Base-by-base conservation (phyloP, 2,329 filamentous ascomycete species). In the Alternaria consortialis region DNA sequence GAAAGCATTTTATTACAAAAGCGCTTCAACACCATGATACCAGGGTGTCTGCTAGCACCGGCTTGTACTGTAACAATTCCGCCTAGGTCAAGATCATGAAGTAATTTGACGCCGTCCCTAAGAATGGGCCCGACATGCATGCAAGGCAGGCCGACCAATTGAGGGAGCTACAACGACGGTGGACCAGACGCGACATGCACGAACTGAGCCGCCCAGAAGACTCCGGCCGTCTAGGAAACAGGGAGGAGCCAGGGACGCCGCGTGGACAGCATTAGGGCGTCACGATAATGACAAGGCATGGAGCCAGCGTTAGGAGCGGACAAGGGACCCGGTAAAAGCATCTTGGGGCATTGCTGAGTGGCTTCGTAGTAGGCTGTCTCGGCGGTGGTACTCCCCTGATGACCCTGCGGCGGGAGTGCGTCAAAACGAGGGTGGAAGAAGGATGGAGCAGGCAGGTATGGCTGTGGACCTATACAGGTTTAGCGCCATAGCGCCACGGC, bases 241-340 rank as follows among this genome's bases (percentile, higher is more conserved):
- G 62, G 53, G 65, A 65, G 58, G 40, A 66, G 64, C 56, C 69
- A 63, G 67, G 65, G 62, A 58, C 65, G 72, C 71, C 67, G 72
- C 71, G 71, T 72, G 68, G 68, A 67, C 65, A 58, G 66, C 51
- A 50, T 67, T 63, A 62, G 56, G 52, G 53, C 55, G 44, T 54
- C 56, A 65, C 60, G 51, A 62, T 57, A 53, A 59, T 64, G 64
- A 66, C 63, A 64, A 65, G 65, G 61, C 62, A 56, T 57, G 53
- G 61, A 56, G 60, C 53, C 31, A 53, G 40, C 55, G 13, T 52
- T 47, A 31, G 53, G 44, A 20, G 46, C 25, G 52, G 48, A 58
- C 56, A 58, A 54, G 58, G 31, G 56, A 51, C 43, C 54, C 51
- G 65, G 62, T 53, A 67, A 40, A 62, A 65, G 51, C 62, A 66